Conservation (phyloP, 169 alveolate species). For the Cryptosporidium ryanae region DNA sequence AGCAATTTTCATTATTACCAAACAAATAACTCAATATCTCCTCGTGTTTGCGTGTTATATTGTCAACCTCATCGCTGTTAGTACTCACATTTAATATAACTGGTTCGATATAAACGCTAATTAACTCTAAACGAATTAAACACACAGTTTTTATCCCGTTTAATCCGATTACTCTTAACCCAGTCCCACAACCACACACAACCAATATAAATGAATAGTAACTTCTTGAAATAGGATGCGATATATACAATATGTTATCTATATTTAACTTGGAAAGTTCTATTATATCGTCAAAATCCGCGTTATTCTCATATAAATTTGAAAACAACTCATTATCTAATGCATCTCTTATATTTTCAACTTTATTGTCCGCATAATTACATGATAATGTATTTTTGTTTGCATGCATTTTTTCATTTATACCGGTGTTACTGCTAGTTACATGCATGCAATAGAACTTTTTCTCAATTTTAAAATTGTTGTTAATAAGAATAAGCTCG, state of each 20-base stretch:
- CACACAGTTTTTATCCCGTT: neutral
- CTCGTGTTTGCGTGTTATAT: neutral
- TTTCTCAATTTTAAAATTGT: slow-evolving; percentile 9
- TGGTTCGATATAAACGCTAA: slow-evolving; percentile 2
- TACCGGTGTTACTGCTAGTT: slow-evolving; percentile 3
- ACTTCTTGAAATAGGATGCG: slow-evolving; percentile 2
- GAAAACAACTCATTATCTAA: neutral
- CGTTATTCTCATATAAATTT: slow-evolving; percentile 5
- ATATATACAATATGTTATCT: neutral
- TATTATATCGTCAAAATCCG: neutral
- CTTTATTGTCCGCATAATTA: neutral
- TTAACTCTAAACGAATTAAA: slow-evolving; percentile 9
- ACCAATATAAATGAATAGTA: slow-evolving; percentile 30
- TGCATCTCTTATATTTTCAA: neutral
- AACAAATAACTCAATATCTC: slow-evolving; percentile 14
- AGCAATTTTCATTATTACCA: neutral
- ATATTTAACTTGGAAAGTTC: neutral
- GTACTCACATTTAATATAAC: neutral
- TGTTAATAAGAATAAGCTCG: neutral
- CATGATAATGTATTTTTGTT: neutral
- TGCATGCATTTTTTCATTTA: slow-evolving; percentile 13
- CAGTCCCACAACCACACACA: neutral
- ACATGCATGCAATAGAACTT: slow-evolving; percentile 9
- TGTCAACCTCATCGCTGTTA: neutral
- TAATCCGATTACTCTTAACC: slow-evolving; percentile 15